Evolutionary conservation across 2,329 filamentous ascomycete genomes (phyloP), one percentile per base, ranked within the genome.

Genomic region (Amesomyces nigricolor): DNA sequence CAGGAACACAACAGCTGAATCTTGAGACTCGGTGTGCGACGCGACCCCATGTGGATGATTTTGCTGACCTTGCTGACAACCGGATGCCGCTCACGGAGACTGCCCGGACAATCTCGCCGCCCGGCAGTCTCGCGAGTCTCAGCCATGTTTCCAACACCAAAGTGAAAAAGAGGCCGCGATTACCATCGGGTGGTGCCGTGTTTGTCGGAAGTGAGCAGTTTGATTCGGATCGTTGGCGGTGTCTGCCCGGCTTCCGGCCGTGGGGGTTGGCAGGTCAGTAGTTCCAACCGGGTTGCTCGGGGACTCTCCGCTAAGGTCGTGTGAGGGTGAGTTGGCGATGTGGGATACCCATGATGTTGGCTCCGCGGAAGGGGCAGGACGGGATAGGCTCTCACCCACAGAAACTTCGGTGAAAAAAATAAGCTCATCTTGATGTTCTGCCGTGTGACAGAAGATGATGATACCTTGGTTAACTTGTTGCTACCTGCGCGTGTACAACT

Each of bases 381-480:
- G 22, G 14, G 32, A 39, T 39, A 16, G 38, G 29, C 7, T 14
- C 3, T 46, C 8, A 35, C 11, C 9, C 11, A 13, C 30, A 13
- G 19, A 17, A 17, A 14, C 11, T 8, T 44, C 19, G 11, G 17
- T 26, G 42, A 26, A 11, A 10, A 10, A 8, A 17, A 13, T 17
- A 16, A 7, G 13, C n/a, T 13, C 5, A 11, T 30, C 43, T 7
- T 6, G 43, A n/a, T 22, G n/a, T 19, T n/a, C 45, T 52, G 50
- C 22, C 30, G 50, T 47, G 50, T 32, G 10, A 52, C 43, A 22
- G n/a, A 39, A n/a, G 37, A 6, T 35, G 50, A 26, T 51, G 50
- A 26, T 51, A 29, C 30, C 43, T 38, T 39, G 22, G 13, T 32
- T 40, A 32, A 19, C 30, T 38, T 19, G 39, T 5, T 17, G 30